Conservation (phyloP, 2,329 filamentous ascomycete genomes). For the Proliferodiscus dingleyae region DNA sequence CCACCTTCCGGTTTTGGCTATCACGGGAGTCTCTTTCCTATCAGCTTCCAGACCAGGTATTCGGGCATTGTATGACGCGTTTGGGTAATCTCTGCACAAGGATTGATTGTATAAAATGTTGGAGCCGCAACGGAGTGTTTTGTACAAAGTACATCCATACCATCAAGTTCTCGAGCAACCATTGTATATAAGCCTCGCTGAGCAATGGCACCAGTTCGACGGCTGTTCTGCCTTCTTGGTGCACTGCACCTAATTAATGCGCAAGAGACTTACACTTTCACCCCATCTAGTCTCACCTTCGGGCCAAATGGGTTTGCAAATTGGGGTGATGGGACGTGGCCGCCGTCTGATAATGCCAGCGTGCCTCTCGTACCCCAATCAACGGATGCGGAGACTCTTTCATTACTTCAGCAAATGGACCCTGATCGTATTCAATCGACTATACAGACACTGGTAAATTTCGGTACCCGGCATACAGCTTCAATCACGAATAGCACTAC, state of each 20-base stretch:
- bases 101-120: not conserved
- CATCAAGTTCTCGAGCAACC: not conserved
- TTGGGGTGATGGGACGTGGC: conserved; percentile 11
- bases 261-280: not conserved
- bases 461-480: conserved; percentile 53
- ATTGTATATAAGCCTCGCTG: too few relatives aligned
- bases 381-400: conserved; percentile 14
- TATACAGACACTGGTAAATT: conserved; percentile 49
- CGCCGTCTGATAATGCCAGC: conserved; percentile 8
- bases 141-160: not conserved
- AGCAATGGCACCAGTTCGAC: not conserved
- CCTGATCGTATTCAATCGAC: conserved; percentile 43
- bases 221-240: not conserved
- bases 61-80: too few relatives aligned
- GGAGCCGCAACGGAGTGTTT: not conserved
- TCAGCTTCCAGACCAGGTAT: not conserved
- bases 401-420: conserved; percentile 14
- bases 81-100: not conserved
- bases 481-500: conserved; percentile 46
- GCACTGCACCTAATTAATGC: not conserved
- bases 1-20: not conserved
- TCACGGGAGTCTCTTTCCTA: not conserved
- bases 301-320: conserved; percentile 11
- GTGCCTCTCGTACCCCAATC: conserved; percentile 15
- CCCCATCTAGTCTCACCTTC: not conserved